Percentiles rank a stretch among this genome's conserved stretches.
These are phyloP conservation scores for Pezicula radicicola DNA, from an alignment of 2,329 filamentous ascomycete species.

Conservation along the genomic window DNA sequence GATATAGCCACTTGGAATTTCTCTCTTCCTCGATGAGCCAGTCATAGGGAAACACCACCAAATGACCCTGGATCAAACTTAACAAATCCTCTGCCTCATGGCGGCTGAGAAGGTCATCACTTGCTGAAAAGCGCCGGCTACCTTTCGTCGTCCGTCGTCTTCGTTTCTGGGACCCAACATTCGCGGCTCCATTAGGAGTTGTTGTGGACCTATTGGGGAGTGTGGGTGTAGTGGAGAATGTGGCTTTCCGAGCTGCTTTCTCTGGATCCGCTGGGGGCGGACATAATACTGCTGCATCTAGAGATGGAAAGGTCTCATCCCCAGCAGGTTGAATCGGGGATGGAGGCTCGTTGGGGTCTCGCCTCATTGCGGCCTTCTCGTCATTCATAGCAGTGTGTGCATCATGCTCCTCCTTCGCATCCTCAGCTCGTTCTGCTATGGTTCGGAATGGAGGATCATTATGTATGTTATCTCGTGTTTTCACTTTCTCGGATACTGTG, in stretches of 20 bases:
- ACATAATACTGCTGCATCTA: conserved; percentile 32
- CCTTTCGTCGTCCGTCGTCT: conserved; percentile 62
- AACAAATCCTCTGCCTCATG: conserved; percentile 80
- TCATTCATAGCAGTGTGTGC: conserved; percentile 14
- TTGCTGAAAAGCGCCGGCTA: conserved; percentile 57
- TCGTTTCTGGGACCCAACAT: conserved; percentile 49
- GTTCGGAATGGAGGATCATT: conserved; percentile 19
- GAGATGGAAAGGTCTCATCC: conserved; percentile 43
- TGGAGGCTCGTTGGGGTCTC: conserved; percentile 29
- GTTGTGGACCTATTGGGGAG: conserved; percentile 9
- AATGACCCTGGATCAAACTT: conserved; percentile 77
- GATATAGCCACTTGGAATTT: conserved; percentile 94
- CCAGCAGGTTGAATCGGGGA: conserved; percentile 41
- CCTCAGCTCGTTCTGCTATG: conserved; percentile 23
- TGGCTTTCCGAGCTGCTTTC: conserved; percentile 41
- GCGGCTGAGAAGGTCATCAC: conserved; percentile 73
- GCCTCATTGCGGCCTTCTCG: conserved; percentile 17
- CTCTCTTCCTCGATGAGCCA: conserved; percentile 91
- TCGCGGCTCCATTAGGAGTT: neutral
- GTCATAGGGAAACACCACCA: conserved; percentile 93
- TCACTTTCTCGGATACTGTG: conserved; percentile 21
- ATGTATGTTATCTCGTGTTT: conserved; percentile 2
- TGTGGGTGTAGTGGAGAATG: conserved; percentile 43
- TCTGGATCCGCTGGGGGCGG: conserved; percentile 20
- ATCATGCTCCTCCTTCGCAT: conserved; percentile 17